Conservation (phyloP, 2,329 filamentous ascomycete species). For the Botrytis porri region DNA sequence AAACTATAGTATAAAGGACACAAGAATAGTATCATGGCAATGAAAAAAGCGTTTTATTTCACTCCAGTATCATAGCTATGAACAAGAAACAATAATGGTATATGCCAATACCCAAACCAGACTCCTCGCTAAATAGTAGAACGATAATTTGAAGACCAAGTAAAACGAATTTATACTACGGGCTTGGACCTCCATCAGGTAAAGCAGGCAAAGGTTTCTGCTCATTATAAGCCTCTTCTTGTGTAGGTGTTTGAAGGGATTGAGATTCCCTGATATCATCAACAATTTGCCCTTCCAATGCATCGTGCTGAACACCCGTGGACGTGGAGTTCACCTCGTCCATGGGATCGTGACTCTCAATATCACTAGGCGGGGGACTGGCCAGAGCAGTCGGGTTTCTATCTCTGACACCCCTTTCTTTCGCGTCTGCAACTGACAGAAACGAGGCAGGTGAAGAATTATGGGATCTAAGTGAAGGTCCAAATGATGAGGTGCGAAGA, state of each 20-base stretch:
- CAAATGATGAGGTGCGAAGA: conserved; percentile 14
- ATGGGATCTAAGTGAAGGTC: conserved; percentile 9
- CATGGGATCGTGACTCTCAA: conserved; percentile 2
- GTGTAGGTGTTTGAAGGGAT: neutral
- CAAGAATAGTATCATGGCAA: neutral
- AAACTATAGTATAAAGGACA: neutral
- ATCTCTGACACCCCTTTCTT: conserved; percentile 4
- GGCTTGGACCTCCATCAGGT: neutral
- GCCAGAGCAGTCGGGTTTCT: neutral
- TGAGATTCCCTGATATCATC: neutral
- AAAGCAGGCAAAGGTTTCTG: conserved; percentile 9
- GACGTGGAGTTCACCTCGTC: conserved; percentile 7
- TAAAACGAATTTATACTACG: neutral
- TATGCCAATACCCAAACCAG: conserved; percentile 7
- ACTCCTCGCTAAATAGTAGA: conserved; percentile 14
- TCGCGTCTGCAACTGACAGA: neutral
- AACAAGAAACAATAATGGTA: neutral
- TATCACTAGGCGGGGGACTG: conserved; percentile 8
- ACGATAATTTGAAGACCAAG: neutral
- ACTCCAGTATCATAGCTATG: neutral
- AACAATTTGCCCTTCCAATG: neutral
- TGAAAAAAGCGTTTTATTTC: neutral
- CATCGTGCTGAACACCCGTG: neutral
- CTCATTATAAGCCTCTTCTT: neutral
- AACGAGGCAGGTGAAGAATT: conserved; percentile 10